A percentile compares a stretch with the other conserved stretches of the same genome.
Evolutionary conservation across 805 yeast species (phyloP).

Genomic region (Nakazawaea ernobii): DNA sequence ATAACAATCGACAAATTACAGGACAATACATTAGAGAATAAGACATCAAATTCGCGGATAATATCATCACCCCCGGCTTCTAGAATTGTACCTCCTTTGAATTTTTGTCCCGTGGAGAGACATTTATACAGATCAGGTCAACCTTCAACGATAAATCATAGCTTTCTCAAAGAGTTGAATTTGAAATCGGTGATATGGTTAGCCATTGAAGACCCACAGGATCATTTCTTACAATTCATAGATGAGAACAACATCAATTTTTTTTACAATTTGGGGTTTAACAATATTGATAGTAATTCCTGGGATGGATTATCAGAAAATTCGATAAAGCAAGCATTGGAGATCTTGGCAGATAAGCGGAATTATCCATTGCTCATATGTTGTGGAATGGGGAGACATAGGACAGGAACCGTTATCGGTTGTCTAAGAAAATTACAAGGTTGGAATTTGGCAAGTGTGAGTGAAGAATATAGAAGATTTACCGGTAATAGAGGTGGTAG

Average conservation of each 20-base stretch:
- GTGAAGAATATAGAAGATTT: slow-evolving; percentile 91
- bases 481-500: slow-evolving; percentile 93
- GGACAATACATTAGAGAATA: slow-evolving; percentile 18
- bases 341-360: slow-evolving; percentile 63
- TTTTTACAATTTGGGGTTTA: slow-evolving; percentile 74
- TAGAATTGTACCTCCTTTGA: slow-evolving; percentile 86
- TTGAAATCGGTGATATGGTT: slow-evolving; percentile 86
- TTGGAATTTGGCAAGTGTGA: slow-evolving; percentile 93
- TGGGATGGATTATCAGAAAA: slow-evolving; percentile 93
- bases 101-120: slow-evolving; percentile 91
- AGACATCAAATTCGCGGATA: slow-evolving; percentile 16
- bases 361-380: slow-evolving; percentile 85
- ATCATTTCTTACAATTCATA: slow-evolving; percentile 77
- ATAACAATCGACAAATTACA: slow-evolving; percentile 20
- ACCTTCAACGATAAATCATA: slow-evolving; percentile 89
- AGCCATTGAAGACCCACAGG: slow-evolving; percentile 93
- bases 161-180: slow-evolving; percentile 69
- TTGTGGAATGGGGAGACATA: slow-evolving; percentile 97
- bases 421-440: slow-evolving; percentile 88
- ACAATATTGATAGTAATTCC: slow-evolving; percentile 53
- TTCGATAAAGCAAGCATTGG: slow-evolving; percentile 73
- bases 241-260: slow-evolving; percentile 65
- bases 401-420: slow-evolving; percentile 96
- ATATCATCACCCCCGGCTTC: slow-evolving; percentile 52
- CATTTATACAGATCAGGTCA: slow-evolving; percentile 87